These are phyloP conservation scores for Puccinia brachypodii DNA, from an alignment of 1,284 basidiomycete species.

Conservation along the genomic window DNA sequence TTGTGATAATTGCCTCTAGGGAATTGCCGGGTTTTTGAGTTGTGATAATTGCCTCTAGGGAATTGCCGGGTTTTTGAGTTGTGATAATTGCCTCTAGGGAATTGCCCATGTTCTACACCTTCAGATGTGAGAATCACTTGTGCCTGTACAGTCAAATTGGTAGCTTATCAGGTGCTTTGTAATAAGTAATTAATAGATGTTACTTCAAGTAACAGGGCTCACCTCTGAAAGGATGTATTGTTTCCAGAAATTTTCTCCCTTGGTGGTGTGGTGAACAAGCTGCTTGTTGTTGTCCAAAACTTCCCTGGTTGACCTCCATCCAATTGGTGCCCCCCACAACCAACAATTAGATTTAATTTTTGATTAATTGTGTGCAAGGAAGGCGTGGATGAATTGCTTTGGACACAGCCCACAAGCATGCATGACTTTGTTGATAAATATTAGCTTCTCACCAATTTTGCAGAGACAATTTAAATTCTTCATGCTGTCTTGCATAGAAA, in stretches of 20 bases:
- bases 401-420: neutral
- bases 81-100: neutral
- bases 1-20: neutral
- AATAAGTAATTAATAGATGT: too few species aligned
- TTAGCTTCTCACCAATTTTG: neutral
- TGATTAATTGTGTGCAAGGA: neutral
- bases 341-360: neutral
- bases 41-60: neutral
- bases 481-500: neutral
- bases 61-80: neutral
- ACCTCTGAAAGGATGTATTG: conserved; percentile 14
- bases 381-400: neutral
- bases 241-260: neutral
- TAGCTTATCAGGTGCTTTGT: too few species aligned
- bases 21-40: neutral
- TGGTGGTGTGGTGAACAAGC: neutral
- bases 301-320: conserved; percentile 1
- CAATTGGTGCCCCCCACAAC: neutral
- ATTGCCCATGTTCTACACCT: neutral
- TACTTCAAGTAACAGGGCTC: too few species aligned
- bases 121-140: neutral
- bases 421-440: neutral
- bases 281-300: neutral
- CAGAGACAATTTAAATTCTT: neutral
- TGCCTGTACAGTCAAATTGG: too few species aligned